Evolutionary conservation across 2,329 filamentous ascomycete genomes (phyloP), one percentile per base, ranked within the genome.

Genomic region (Aaosphaeria arxii): DNA sequence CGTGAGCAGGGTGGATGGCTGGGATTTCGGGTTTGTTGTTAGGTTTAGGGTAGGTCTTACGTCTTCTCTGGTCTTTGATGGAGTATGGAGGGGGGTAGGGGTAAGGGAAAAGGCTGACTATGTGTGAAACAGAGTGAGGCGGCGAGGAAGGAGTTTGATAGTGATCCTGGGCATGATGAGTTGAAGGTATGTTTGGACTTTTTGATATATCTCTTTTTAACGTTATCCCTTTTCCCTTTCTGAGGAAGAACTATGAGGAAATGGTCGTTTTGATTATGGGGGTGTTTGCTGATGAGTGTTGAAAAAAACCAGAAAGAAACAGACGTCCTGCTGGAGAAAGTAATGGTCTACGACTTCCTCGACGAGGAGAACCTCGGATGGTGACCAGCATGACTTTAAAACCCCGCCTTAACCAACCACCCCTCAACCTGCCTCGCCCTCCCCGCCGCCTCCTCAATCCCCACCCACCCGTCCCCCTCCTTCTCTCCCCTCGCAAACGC

Each of bases 271-370:
- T 4, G 17, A 24, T 24, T 24, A 24, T 24, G 17, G 17, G 33
- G n/a, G 7, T 36, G 33, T 36, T 9, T 36, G 7, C 9, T 36
- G 33, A 9, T 36, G 33, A 36, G 7, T n/a, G n/a, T n/a, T 36
- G n/a, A 36, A 9, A n/a, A 6, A 5, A 1, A 11, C 11, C 44
- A 64, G 58, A 52, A 58, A 7, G 59, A 64, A 38, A 64, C 61
- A 11, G 61, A 63, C 46, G 54, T 57, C 5, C 42, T 64, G 47
- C 42, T 64, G 17, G 52, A 54, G 43, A 52, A 57, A 33, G 59
- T 64, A 0, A 62, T 63, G 49, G 61, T 64, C 32, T 62, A 63
- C 50, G 61, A 64, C 35, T 63, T 63, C 47, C 47, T 58, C 2
- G 57, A 56, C 13, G 47, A 64, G 45, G 53, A 52, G 11, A 59